Percentiles rank a stretch among this genome's conserved stretches.
Conservation (phyloP, 345 rosid species). For the Psidium friedrichsthalianum region DNA sequence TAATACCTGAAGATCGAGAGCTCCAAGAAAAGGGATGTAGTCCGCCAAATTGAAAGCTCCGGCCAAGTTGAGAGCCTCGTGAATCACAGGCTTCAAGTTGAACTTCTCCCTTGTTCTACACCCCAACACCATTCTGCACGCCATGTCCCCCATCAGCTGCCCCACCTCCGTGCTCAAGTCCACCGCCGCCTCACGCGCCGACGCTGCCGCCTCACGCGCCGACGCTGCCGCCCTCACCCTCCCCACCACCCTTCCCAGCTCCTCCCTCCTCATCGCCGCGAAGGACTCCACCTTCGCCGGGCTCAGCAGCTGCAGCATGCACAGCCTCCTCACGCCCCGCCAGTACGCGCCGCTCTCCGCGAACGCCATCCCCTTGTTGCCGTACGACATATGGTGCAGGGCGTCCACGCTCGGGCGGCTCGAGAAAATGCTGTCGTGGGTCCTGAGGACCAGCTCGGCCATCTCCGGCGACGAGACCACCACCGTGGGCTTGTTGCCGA, state of each 20-base stretch:
- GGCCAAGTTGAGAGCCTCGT: neutral
- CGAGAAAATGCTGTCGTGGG: slow-evolving; percentile 23
- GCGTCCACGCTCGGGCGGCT: slow-evolving; percentile 14
- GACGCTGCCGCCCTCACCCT: neutral
- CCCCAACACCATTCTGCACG: neutral
- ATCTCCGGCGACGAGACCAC: slow-evolving; percentile 31
- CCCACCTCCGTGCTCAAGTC: neutral
- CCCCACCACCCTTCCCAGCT: neutral
- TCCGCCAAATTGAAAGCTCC: neutral
- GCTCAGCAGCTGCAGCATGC: slow-evolving; percentile 12
- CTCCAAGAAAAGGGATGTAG: neutral
- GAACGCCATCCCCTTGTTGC: slow-evolving; percentile 15
- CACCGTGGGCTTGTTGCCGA: slow-evolving; percentile 26
- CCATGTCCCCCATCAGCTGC: neutral
- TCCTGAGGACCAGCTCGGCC: slow-evolving; percentile 25
- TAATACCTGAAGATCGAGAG: neutral
- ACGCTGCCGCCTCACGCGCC: neutral
- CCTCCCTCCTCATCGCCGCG: slow-evolving; percentile 5
- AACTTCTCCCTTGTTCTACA: neutral
- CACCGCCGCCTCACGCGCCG: neutral
- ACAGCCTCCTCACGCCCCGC: slow-evolving; percentile 16
- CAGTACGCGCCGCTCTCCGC: slow-evolving; percentile 19
- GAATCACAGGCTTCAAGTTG: neutral
- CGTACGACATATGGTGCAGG: neutral
- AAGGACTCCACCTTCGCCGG: slow-evolving; percentile 13